phyloP scores from a whole-genome alignment of 2,329 filamentous ascomycete genomes.

The Acrodontium crateriforme region DNA sequence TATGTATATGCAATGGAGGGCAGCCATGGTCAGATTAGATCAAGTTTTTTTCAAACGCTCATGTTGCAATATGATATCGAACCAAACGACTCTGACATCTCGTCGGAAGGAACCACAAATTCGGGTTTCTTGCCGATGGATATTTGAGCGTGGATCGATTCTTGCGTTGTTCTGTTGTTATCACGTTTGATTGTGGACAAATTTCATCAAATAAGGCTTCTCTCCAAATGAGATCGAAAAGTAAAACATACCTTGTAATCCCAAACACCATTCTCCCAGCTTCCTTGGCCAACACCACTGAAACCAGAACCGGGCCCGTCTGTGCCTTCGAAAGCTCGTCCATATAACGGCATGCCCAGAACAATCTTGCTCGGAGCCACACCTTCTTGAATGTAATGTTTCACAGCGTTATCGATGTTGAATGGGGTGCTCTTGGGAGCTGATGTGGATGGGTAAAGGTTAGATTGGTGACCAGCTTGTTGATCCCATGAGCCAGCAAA shows the following conservation, averaged over 20 bases:
- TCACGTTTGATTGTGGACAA: no score
- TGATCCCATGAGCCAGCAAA: slow-evolving; percentile 67
- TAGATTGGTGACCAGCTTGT: slow-evolving; percentile 63
- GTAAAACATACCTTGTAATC: slow-evolving; percentile 55
- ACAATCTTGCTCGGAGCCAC: slow-evolving; percentile 63
- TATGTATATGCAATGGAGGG: slow-evolving; percentile 1
- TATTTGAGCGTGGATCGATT: no score
- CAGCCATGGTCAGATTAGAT: slow-evolving; percentile 26
- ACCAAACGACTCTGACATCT: neutral
- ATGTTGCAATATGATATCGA: slow-evolving; percentile 2
- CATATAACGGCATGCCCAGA: slow-evolving; percentile 84
- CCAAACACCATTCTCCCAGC: slow-evolving; percentile 73
- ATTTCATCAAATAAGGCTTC: no score
- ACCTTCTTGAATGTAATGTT: slow-evolving; percentile 49
- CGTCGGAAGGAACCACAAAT: neutral
- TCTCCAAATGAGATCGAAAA: slow-evolving; percentile 1
- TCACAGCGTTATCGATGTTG: slow-evolving; percentile 56
- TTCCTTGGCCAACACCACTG: slow-evolving; percentile 61
- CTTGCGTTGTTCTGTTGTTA: no score
- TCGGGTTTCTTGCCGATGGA: neutral
- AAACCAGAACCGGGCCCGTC: slow-evolving; percentile 57
- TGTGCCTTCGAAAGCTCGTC: slow-evolving; percentile 69
- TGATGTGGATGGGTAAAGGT: slow-evolving; percentile 48
- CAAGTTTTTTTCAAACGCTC: slow-evolving; percentile 17
- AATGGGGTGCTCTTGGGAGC: slow-evolving; percentile 61